Conservation (phyloP, 495 filamentous ascomycete species). For the Saxophila tyrrhenica region DNA sequence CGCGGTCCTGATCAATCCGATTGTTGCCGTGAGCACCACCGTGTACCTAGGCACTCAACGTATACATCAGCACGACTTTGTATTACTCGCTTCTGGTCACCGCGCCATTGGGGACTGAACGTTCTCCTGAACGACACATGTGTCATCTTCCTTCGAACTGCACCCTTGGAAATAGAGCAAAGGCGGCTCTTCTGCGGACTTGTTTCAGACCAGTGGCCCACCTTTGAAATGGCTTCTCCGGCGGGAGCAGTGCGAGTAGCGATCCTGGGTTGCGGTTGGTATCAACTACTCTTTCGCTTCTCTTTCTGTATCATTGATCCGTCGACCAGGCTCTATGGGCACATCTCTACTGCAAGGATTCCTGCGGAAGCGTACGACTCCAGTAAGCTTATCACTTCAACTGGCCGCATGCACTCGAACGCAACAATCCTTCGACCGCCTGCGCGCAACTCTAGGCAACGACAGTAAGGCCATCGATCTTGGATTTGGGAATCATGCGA, state of each 20-base stretch:
- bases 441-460: neutral
- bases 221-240: neutral
- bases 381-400: neutral
- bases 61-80: no score
- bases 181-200: no score
- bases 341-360: slow-evolving; percentile 4
- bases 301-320: neutral
- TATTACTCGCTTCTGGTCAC: no score
- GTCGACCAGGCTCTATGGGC: slow-evolving; percentile 3
- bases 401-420: neutral
- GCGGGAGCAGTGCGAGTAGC: neutral
- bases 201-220: no score
- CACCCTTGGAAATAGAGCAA: no score
- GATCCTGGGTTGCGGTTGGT: slow-evolving; percentile 7
- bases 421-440: neutral
- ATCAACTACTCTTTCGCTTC: neutral
- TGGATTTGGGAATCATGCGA: neutral
- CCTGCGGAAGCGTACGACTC: neutral
- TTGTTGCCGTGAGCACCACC: no score
- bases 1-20: no score
- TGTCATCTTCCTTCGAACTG: no score
- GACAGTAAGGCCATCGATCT: neutral
- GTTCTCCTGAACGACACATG: no score
- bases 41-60: no score
- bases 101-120: no score